Base-by-base conservation (phyloP, 129 eudicot genomes). In the Apium graveolens region DNA sequence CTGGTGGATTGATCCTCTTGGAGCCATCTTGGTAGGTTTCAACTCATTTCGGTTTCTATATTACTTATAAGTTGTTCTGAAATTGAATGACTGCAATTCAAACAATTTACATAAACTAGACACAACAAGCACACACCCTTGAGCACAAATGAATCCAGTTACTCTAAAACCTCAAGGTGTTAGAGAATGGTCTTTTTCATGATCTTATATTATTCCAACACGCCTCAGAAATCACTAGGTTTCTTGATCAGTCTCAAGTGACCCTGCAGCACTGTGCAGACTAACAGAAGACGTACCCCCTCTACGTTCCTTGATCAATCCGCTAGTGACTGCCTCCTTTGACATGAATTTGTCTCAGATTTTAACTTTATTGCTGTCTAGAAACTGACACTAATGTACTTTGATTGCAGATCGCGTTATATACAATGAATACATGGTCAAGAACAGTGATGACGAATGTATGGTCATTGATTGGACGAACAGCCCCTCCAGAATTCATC, bases 1-100 rank as follows among this genome's bases (percentile, higher is more conserved):
- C 45, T 76, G 84, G 84, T 81, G 84, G 84, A 81, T 76, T 69
- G 81, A 81, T 81, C 84, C 84, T 63, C 57, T 73, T 20, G 84
- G 84, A 14, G 84, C 84, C 11, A 81, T 60, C 44, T 49, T 74
- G 49, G 77, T 74, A 29, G 44, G 57, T 44, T 74, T 34, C 14
- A 11, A 44, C 44, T 38, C 39, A 29, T 74, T 43, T 74, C 31
- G 10, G 27, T 32, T 73, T 73, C 17, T 1, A 73, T 5, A 27
- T 73, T 70, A 71, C 17, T 71, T 18, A 10, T 8, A 18, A 24
- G 46, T 16, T 34, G n/a, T 18, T 70, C 6, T 68, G 24, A 8
- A 70, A 34, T 37, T 41, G 21, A 35, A 20, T 70, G 39, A 18
- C 8, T 29, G 9, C 3, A 2, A 29, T 8, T 68, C 10, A 8